Base-by-base conservation (phyloP, 306 rosid genomes). In the Malus orientalis region DNA sequence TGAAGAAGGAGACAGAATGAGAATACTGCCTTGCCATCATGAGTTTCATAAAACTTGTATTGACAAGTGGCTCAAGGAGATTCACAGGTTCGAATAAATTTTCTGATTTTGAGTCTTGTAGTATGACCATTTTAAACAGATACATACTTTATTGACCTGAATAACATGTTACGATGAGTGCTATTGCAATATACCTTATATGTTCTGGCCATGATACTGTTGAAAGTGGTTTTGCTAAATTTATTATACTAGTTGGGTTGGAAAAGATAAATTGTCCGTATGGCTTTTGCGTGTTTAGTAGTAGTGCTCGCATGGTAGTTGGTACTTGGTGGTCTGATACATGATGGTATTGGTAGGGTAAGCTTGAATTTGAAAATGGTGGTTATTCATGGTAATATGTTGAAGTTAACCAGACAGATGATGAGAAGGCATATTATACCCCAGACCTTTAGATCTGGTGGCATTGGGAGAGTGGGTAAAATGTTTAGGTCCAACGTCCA, bases 61-160 rank as follows among this genome's bases (percentile, higher is more conserved):
- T 61, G 99, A 96, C 97, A 96, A 96, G 82, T 96, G 99, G 99
- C 87, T 96, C 78, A 96, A 96, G 87, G 99, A 96, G 88, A 91
- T 93, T 80, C 99, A 96, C 87, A 93, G 99, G 99, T 96, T 85
- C 25, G 70, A 45, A 14, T 33, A 63, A 14, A 29, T 32, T 53
- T 62, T 18, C 30, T 18, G 29, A 29, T 40, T 59, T 27, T 14
- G 32, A 57, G 20, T 57, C 6, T 58, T 58, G 58, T 59, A 57
- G 22, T 73, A 47, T 19, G 71, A 59, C 60, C 71, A 60, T 67
- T 63, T 54, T 27, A 58, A 23, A 57, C 30, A 22, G 54, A 16
- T 23, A 38, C 55, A 10, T 57, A 9, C 19, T 38, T 73, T 19
- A 73, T 57, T 57, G 67, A 8, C 61, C 38, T 3, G 18, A 33